These are phyloP conservation scores for Bertia moriformis DNA, from an alignment of 2,329 filamentous ascomycete species.

Conservation along the genomic window DNA sequence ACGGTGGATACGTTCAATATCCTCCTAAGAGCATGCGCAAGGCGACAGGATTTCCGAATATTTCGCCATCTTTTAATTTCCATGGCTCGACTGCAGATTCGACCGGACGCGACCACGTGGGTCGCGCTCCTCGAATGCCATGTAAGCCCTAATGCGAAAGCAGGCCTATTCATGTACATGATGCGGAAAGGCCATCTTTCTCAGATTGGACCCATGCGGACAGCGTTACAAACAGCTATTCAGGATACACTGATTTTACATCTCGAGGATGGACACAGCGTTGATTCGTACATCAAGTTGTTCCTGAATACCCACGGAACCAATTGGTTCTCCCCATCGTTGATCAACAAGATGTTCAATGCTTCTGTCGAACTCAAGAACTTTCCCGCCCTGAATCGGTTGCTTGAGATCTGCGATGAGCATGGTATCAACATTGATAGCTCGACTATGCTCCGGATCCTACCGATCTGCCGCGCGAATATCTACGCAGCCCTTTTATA, in stretches of 20 bases:
- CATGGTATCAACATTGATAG: background rate
- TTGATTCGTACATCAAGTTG: conserved; percentile 15
- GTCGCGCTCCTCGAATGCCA: conserved; percentile 13
- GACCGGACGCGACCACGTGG: conserved; percentile 21
- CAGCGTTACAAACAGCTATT: background rate
- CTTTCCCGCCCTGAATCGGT: background rate
- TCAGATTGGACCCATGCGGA: background rate
- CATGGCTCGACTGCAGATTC: conserved; percentile 17
- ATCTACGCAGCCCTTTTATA: background rate
- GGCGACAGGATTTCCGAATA: conserved; percentile 13
- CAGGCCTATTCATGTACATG: background rate
- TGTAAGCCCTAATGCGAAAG: background rate
- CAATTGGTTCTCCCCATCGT: conserved; percentile 15
- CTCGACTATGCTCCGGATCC: background rate
- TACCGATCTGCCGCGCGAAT: background rate
- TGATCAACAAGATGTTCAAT: conserved; percentile 18
- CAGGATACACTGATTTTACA: background rate
- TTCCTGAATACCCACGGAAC: conserved; percentile 13
- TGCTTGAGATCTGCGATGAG: background rate
- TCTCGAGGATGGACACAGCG: conserved; percentile 10
- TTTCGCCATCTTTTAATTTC: conserved; percentile 15
- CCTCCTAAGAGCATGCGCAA: conserved; percentile 16
- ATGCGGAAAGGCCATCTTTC: background rate
- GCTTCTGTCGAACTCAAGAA: conserved; percentile 7
- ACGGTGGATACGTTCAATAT: conserved; percentile 23